Evolutionary conservation across 2,329 filamentous ascomycete species (phyloP).

Genomic region (Fusarium avenaceum): DNA sequence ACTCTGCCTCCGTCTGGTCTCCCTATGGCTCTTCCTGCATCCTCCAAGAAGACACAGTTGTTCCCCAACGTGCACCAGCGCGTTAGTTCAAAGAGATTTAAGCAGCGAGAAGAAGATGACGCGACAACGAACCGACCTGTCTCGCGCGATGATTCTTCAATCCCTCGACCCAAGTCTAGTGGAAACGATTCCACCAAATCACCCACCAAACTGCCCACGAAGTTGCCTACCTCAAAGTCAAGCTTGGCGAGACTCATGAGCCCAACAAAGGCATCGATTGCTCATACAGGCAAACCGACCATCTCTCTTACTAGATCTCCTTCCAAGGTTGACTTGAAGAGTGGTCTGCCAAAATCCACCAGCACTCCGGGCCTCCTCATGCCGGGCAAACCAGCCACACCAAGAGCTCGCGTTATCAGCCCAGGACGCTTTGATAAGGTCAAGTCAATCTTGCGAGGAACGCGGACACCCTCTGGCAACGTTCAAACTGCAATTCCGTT

Average conservation of each 20-base stretch:
- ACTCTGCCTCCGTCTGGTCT: slow-evolving; percentile 43
- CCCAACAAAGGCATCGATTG: slow-evolving; percentile 80
- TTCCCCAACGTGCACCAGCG: slow-evolving; percentile 43
- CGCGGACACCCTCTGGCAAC: slow-evolving; percentile 54
- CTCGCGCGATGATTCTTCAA: slow-evolving; percentile 65
- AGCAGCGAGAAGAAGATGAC: slow-evolving; percentile 77
- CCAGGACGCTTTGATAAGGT: slow-evolving; percentile 67
- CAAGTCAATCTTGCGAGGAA: slow-evolving; percentile 69
- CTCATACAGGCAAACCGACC: slow-evolving; percentile 48
- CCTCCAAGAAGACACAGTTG: slow-evolving; percentile 30
- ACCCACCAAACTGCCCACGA: slow-evolving; percentile 50
- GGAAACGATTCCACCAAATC: slow-evolving; percentile 47
- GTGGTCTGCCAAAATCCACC: slow-evolving; percentile 63
- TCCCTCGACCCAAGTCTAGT: slow-evolving; percentile 62
- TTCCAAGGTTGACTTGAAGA: slow-evolving; percentile 61
- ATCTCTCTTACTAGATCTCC: slow-evolving; percentile 55
- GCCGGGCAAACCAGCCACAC: slow-evolving; percentile 51
- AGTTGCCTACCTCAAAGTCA: slow-evolving; percentile 60
- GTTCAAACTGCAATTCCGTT: slow-evolving; percentile 64
- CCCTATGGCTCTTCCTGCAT: slow-evolving; percentile 40
- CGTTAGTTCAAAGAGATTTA: slow-evolving; percentile 76
- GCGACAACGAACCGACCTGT: slow-evolving; percentile 73
- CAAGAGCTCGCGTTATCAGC: slow-evolving; percentile 59
- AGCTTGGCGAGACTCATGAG: slow-evolving; percentile 75
- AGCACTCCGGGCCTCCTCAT: slow-evolving; percentile 62